Evolutionary conservation across 169 alveolate genomes (phyloP), one percentile per base, ranked within the genome.

Genomic region (Eimeria zaria): DNA sequence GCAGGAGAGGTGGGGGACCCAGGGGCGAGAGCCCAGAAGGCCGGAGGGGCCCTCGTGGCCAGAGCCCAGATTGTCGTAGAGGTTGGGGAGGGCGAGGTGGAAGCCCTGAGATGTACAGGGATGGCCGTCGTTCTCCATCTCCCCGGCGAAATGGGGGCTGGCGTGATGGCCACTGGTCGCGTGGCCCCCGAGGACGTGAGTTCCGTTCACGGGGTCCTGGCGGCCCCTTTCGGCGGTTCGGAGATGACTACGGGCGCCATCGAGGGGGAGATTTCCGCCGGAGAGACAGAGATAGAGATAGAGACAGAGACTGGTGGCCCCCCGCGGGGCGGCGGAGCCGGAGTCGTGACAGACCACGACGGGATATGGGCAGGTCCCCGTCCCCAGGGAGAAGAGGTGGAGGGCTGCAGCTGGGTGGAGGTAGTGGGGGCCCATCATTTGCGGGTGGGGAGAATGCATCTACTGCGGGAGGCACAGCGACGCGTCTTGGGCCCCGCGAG

Each of bases 401-500:
- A 22, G n/a, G 46, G 51, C 58, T 73, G 58, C 58, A 20, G 27
- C 71, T 97, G 73, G 95, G 95, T 44, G 74, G 98, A 87, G 78
- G 96, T 89, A 84, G 93, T 44, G 89, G 91, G 78, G 78, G 97
- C 22, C 80, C 96, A 81, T n/a, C 64, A 30, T 44, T 41, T 39
- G 27, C 81, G n/a, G 87, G 87, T 6, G 84, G 95, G 33, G 84
- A 71, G 33, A 81, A 60, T 69, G 53, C 71, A 44, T 22, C 84
- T 18, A 55, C 58, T 44, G 83, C 67, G 46, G 64, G 89, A 36
- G 39, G 76, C 76, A 41, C 74, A n/a, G 91, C 91, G 22, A 81
- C 90, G 48, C 93, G 93, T 22, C 71, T 85, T 62, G 81, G 93
- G 39, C 64, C 93, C 81, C 85, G 97, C 36, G 92, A 81, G 95